Percentiles rank a stretch among this genome's conserved stretches.
Evolutionary conservation across 176 grass and related monocot genomes (phyloP).

Genomic region (Rhipidocladum racemiflorum): DNA sequence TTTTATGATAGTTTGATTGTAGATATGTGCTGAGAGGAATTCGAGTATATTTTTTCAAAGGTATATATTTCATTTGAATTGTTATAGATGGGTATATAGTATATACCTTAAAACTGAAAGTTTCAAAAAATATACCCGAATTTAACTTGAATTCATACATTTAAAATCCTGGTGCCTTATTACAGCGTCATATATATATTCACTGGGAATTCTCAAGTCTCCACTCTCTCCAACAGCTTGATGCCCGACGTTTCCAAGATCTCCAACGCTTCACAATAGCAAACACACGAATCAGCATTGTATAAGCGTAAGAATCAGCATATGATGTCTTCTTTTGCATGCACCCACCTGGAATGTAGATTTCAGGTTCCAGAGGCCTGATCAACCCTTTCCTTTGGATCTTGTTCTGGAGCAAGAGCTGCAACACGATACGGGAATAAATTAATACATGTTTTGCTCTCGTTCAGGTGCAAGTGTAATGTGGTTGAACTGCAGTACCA

Average conservation of each 20-base stretch:
- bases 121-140: no score
- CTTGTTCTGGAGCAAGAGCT: constrained; percentile 86
- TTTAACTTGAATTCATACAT: no score
- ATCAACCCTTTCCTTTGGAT: constrained; percentile 71
- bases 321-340: background rate
- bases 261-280: constrained; percentile 65
- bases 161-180: no score
- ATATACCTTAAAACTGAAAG: no score
- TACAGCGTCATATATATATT: background rate
- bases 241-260: constrained; percentile 78
- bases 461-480: constrained; percentile 1
- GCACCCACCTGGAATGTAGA: constrained; percentile 79
- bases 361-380: constrained; percentile 75
- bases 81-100: no score
- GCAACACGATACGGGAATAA: constrained; percentile 27
- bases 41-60: no score
- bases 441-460: constrained; percentile 9
- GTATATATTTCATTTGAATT: no score
- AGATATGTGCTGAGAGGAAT: no score
- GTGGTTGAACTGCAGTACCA: constrained; percentile 49
- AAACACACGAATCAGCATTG: background rate
- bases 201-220: constrained; percentile 25
- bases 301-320: background rate
- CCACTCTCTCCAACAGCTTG: constrained; percentile 71
- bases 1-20: no score